These are phyloP conservation scores for Sphaerobolus stellatus DNA, from an alignment of 1,284 basidiomycete species.

Conservation along the genomic window DNA sequence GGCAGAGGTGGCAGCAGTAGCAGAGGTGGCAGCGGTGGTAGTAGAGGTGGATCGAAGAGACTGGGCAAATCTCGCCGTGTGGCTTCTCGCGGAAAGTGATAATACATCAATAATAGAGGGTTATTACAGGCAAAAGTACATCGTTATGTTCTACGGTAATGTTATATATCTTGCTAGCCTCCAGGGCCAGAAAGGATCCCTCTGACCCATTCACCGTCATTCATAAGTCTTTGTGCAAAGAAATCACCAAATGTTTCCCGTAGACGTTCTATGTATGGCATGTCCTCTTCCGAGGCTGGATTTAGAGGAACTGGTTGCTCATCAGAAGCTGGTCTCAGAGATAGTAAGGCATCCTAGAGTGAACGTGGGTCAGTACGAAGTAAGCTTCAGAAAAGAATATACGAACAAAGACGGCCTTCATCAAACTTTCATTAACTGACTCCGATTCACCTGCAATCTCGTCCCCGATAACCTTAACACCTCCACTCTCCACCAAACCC, in stretches of 20 bases:
- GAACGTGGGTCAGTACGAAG: conserved; percentile 15
- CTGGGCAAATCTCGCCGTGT: conserved; percentile 63
- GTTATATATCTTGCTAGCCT: background rate
- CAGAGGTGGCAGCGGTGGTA: conserved; percentile 28
- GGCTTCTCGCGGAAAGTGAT: conserved; percentile 20
- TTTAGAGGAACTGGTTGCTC: conserved; percentile 55
- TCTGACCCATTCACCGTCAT: conserved; percentile 58
- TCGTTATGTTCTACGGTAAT: no score
- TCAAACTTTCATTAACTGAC: conserved; percentile 46
- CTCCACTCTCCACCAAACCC: conserved; percentile 74
- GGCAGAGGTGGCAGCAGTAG: conserved; percentile 34
- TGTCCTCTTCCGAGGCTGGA: conserved; percentile 45
- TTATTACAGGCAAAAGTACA: no score
- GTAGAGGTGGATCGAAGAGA: conserved; percentile 42
- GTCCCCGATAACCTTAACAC: conserved; percentile 63
- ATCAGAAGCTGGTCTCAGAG: conserved; percentile 54
- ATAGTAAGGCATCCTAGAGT: conserved; percentile 55
- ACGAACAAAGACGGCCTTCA: conserved; percentile 58
- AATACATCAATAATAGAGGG: no score
- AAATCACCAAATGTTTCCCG: conserved; percentile 56
- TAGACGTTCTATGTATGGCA: conserved; percentile 45
- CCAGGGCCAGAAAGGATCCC: conserved; percentile 13
- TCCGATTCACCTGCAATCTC: conserved; percentile 50
- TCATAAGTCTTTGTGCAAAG: conserved; percentile 55
- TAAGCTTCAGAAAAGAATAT: background rate